phyloP scores from a whole-genome alignment of 768 basidiomycete genomes.

The Chiua virens region DNA sequence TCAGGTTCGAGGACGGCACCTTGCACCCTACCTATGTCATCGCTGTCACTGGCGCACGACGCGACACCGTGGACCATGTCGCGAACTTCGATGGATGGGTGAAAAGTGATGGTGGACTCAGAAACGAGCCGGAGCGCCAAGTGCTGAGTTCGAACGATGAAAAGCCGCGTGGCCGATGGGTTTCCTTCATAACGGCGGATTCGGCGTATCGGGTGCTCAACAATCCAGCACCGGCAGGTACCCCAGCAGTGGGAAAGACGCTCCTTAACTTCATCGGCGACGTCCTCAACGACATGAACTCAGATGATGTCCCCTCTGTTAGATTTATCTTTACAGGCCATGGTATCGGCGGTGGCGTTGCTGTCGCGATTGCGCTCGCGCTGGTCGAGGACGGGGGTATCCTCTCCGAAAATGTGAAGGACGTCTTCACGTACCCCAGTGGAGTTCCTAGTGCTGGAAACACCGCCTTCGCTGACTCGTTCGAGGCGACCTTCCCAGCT shows the following conservation, averaged over 20 bases:
- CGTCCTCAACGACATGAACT: no score
- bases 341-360: conserved; percentile 3
- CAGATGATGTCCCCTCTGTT: not conserved
- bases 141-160: no score
- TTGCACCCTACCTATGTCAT: conserved; percentile 8
- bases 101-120: not conserved
- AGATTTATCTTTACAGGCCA: conserved; percentile 11
- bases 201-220: conserved; percentile 4
- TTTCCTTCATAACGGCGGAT: not conserved
- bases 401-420: no score
- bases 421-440: conserved; percentile 1
- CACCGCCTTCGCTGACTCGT: not conserved
- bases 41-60: conserved; percentile 12
- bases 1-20: conserved; percentile 12
- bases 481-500: not conserved
- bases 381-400: not conserved
- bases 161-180: not conserved
- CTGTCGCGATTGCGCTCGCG: conserved; percentile 5
- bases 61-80: conserved; percentile 2
- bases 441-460: conserved; percentile 9
- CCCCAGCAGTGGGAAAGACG: not conserved
- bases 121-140: not conserved
- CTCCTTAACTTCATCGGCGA: conserved; percentile 2
- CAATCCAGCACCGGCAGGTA: not conserved
- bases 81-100: conserved; percentile 12